Evolutionary conservation across 2,329 filamentous ascomycete species (phyloP), one percentile per base, ranked within the genome.

Genomic region (Emmonsiellopsis sp.): DNA sequence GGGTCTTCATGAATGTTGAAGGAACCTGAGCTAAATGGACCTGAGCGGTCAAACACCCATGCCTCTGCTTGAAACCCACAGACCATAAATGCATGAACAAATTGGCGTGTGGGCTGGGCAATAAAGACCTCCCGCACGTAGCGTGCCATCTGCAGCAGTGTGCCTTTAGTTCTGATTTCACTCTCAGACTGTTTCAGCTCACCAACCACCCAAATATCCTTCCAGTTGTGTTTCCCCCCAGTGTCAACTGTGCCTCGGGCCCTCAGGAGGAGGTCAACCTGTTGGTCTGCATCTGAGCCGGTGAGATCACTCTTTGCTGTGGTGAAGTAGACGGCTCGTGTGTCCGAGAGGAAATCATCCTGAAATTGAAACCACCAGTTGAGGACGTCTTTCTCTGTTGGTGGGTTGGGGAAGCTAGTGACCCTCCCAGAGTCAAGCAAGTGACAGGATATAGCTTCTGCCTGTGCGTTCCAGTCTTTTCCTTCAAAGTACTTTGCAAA

Each of bases 1-100:
- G 63, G 63, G 40, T 67, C 56, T 51, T 63, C 55, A 44, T 63
- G 54, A 32, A 69, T 62, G 55, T 69, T 58, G 54, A 69, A 64
- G 50, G 10, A 2, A 13, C 50, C 38, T 13, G 38, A 45, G 50
- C 50, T 51, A 26, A 31, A 51, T 1, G 16, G 38, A 1, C 50
- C 50, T 13, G 50, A 51, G 35, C 50, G 50, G 54, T 69, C 63
- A 52, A 67, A 67, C 30, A 67, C 59, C 64, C 57, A 70, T 11
- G 61, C 52, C 51, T 62, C 59, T 58, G 68, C 63, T 9, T 20
- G 20, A 11, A 34, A 48, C 10, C 58, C 56, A 48, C 43, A 52
- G 20, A 63, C 30, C 1, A 67, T 61, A 59, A 68, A 67, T 11
- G 58, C 56, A 57, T 61, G 62, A 6, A 69, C 54, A 54, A 65